Base-by-base conservation (phyloP, 177 flowering plant species). In the Tripterygium wilfordii region DNA sequence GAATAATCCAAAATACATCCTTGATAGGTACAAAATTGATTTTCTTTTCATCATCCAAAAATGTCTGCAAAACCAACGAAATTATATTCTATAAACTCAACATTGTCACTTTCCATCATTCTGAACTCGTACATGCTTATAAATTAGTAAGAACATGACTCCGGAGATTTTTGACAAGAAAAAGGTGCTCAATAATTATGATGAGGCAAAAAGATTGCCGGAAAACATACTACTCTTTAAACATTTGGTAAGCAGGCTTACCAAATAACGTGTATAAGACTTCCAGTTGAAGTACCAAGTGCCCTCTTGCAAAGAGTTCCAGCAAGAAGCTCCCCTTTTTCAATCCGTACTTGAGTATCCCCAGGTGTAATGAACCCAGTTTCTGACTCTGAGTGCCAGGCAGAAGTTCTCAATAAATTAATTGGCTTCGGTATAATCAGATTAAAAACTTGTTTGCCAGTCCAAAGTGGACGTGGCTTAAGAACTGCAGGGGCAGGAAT, bases 251-350 rank as follows among this genome's bases (percentile, higher is more conserved):
- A n/a, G n/a, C n/a, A n/a, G n/a, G 24, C 60, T 30, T 78, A 94
- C 99, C 99, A 89, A 31, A 94, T 94, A 52, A 87, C 96, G 75
- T 94, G 99, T 43, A 94, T 87, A 55, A 94, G 86, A 89, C 99
- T 89, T 57, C 99, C 99, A 45, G 81, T 63, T 6, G 97, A 86
- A 58, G 99, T 76, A 42, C 99, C 99, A 42, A 94, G 85, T 8
- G 99, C 57, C 67, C 81, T 92, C 73, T 92, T 89, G 84, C 99
- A 92, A 17, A 92, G 79, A 19, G 97, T 92, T 45, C 99, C 99
- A 10, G 95, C n/a, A 31, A 92, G 85, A 18, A 89, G 73, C 74
- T 89, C 99, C 51, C 99, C 97, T 55, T 61, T 89, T 45, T 89
- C 97, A 21, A 92, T 85, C 43, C 96, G 77, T 46, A 92, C 92